Percentiles rank a stretch among this genome's conserved stretches.
Conservation (phyloP, 257 asterid species). For the Solanum habrochaites region DNA sequence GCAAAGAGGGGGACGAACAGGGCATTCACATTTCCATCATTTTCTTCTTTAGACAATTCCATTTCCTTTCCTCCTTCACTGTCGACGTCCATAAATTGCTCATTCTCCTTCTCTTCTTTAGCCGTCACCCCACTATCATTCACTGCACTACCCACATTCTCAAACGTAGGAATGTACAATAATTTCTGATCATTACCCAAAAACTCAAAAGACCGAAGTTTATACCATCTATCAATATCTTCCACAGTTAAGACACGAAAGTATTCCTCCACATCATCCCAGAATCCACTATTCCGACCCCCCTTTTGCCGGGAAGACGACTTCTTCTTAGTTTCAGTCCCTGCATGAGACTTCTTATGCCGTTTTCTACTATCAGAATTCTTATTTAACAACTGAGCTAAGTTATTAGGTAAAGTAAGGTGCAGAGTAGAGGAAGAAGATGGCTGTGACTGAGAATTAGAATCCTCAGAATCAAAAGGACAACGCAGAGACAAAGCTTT, state of each 20-base stretch:
- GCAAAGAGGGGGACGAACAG: conserved; percentile 1
- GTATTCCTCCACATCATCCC: conserved; percentile 74
- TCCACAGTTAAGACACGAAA: conserved; percentile 55
- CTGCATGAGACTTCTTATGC: conserved; percentile 64
- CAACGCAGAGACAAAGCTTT: conserved; percentile 63
- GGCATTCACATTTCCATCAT: conserved; percentile 19
- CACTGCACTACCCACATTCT: conserved; percentile 6
- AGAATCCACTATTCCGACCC: conserved; percentile 36
- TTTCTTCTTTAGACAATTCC: conserved; percentile 2
- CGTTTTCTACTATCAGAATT: conserved; percentile 62
- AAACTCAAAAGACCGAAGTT: conserved; percentile 22
- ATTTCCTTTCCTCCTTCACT: conserved; percentile 10
- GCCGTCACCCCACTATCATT: neutral
- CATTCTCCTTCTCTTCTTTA: conserved; percentile 29
- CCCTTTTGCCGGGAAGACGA: conserved; percentile 32
- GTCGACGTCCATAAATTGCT: conserved; percentile 40
- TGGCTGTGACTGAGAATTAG: neutral
- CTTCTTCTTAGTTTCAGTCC: conserved; percentile 38
- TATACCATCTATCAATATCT: conserved; percentile 53
- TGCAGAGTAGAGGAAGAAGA: conserved; percentile 14
- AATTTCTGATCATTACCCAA: conserved; percentile 26
- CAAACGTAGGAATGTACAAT: conserved; percentile 32
- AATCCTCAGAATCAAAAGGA: conserved; percentile 59
- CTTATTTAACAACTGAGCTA: conserved; percentile 46
- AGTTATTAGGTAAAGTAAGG: conserved; percentile 49